phyloP scores from a whole-genome alignment of 176 grass and related monocot species.

The Canna indica region DNA sequence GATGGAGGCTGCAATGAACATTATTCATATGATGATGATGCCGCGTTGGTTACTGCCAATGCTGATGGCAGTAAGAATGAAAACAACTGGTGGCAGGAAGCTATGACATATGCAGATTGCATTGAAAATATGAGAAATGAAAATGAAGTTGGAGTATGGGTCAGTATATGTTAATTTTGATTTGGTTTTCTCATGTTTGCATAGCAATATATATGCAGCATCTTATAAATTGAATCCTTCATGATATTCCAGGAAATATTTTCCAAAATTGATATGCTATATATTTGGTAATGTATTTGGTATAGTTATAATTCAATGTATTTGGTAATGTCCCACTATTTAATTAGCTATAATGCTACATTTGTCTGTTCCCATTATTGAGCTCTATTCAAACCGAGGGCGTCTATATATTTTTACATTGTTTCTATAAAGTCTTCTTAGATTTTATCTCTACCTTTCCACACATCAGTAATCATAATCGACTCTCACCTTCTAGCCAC shows the following conservation, averaged over 20 bases:
- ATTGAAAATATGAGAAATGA: slow-evolving; percentile 38
- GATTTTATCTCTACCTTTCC: no score
- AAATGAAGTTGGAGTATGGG: slow-evolving; percentile 19
- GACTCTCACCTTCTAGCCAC: no score
- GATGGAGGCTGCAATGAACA: neutral
- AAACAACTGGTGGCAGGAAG: slow-evolving; percentile 77
- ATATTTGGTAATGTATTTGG: neutral
- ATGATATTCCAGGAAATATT: neutral
- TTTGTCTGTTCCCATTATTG: no score
- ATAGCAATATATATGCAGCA: neutral
- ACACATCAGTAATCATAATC: no score
- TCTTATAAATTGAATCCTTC: neutral
- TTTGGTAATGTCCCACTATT: no score
- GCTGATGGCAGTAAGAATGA: slow-evolving; percentile 36
- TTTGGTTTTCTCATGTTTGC: neutral
- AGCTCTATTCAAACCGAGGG: no score
- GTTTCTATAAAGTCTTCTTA: no score
- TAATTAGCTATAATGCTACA: no score
- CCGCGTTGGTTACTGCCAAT: slow-evolving; percentile 8
- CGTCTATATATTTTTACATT: no score
- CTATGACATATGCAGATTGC: slow-evolving; percentile 51
- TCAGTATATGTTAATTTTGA: slow-evolving; percentile 27
- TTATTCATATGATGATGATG: neutral
- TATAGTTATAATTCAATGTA: neutral
- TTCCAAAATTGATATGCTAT: neutral